A percentile compares a stretch with the other conserved stretches of the same genome.
phyloP scores from a whole-genome alignment of 73 alveolate genomes.

The Effrenium voratum region DNA sequence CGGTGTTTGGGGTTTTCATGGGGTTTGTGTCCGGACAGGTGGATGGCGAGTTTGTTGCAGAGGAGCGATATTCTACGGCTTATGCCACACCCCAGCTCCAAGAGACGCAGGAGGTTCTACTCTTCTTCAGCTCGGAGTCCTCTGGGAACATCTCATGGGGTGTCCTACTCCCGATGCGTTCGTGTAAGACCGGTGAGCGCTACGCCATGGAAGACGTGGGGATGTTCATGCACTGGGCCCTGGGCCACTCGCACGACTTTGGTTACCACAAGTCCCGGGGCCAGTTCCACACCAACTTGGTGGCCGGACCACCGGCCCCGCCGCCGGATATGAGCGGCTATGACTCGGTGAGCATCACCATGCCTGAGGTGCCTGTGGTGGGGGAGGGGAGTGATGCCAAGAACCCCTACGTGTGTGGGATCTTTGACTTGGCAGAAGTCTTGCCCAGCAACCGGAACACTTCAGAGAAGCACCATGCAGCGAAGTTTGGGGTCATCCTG shows the following conservation, averaged over 20 bases:
- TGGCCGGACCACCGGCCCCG: conserved; percentile 44
- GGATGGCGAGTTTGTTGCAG: background rate
- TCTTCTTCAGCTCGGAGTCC: conserved; percentile 3
- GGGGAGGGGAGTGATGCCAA: background rate
- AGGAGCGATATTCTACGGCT: conserved; percentile 67
- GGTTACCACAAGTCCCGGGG: conserved; percentile 53
- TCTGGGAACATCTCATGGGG: conserved; percentile 37
- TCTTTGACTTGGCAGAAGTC: conserved; percentile 27
- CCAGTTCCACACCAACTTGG: conserved; percentile 75
- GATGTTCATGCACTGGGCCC: conserved; percentile 77
- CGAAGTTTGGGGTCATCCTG: conserved; percentile 7
- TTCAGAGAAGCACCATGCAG: conserved; percentile 41
- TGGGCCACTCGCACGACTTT: conserved; percentile 52
- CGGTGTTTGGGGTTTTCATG: background rate
- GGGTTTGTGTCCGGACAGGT: background rate
- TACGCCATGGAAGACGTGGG: conserved; percentile 75
- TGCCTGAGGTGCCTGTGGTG: conserved; percentile 27
- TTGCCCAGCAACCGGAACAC: background rate
- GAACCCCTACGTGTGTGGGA: conserved; percentile 51
- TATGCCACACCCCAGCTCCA: conserved; percentile 33
- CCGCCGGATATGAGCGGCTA: conserved; percentile 33
- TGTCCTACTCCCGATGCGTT: conserved; percentile 23
- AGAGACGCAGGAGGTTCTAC: conserved; percentile 23
- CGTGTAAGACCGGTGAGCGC: conserved; percentile 40
- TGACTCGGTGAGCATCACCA: background rate